Evolutionary conservation across 192 early-diverging fungal species (phyloP).

Genomic region (Coemansia asiatica): DNA sequence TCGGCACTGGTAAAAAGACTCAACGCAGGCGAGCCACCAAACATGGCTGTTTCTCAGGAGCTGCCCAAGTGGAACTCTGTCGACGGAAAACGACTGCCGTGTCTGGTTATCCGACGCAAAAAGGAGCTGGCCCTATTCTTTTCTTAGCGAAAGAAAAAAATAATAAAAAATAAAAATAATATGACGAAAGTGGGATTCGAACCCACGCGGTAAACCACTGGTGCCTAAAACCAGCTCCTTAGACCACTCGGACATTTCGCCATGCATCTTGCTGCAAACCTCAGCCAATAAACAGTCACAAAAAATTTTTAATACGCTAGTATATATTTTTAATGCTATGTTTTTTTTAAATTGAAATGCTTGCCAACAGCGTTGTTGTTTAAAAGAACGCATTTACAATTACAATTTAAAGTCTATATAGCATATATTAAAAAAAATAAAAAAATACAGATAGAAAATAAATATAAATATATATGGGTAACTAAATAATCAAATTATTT

Average conservation of each 20-base stretch:
- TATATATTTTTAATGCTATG: too few relatives aligned
- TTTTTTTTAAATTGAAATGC: neutral
- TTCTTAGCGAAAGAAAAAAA: neutral
- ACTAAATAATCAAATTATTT: neutral
- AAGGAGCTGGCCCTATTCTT: neutral
- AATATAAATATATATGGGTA: neutral
- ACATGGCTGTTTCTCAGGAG: neutral
- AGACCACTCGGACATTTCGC: conserved; percentile 54
- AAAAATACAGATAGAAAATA: conserved; percentile 8
- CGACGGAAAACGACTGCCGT: neutral
- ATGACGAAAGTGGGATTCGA: conserved; percentile 53
- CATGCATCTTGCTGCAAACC: neutral
- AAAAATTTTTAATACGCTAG: neutral
- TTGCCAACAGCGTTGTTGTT: neutral
- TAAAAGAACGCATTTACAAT: neutral
- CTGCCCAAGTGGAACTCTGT: neutral
- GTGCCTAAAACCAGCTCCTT: conserved; percentile 54
- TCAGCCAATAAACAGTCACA: neutral
- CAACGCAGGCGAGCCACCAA: neutral
- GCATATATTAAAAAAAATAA: neutral
- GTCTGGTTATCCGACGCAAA: conserved; percentile 1
- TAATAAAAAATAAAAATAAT: neutral
- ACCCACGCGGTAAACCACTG: conserved; percentile 53
- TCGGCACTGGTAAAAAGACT: neutral
- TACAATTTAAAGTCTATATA: too few relatives aligned